These are phyloP conservation scores for Casuarina cunninghamiana DNA, from an alignment of 306 rosid species.

Conservation along the genomic window DNA sequence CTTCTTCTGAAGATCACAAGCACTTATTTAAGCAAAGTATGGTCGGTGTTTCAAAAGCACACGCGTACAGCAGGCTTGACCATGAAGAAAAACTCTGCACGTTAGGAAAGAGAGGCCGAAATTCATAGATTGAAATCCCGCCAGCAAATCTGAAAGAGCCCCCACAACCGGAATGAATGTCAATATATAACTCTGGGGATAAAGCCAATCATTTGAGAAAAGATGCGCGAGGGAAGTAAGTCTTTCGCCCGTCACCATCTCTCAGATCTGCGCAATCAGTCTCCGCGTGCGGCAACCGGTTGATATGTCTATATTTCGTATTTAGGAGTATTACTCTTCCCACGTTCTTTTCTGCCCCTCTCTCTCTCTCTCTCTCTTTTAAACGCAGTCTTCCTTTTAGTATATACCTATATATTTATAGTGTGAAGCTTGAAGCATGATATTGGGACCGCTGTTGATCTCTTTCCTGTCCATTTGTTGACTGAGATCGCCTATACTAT, in stretches of 20 bases:
- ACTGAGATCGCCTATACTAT: too few species aligned
- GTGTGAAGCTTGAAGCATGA: too few species aligned
- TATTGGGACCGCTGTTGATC: too few species aligned
- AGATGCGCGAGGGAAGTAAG: background rate
- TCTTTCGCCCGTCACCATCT: background rate
- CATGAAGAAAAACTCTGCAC: background rate
- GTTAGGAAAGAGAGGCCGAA: background rate
- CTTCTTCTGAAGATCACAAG: too few species aligned
- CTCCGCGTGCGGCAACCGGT: background rate
- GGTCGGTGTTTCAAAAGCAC: background rate
- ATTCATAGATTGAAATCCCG: background rate
- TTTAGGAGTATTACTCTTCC: too few species aligned
- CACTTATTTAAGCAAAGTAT: background rate
- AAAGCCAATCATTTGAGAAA: conserved; percentile 1
- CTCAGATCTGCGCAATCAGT: background rate
- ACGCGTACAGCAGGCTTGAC: background rate
- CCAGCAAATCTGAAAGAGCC: background rate
- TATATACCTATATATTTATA: too few species aligned
- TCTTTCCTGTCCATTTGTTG: too few species aligned
- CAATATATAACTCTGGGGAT: background rate
- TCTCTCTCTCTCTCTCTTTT: too few species aligned
- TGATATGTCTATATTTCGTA: background rate
- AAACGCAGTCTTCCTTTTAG: too few species aligned
- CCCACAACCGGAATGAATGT: background rate
- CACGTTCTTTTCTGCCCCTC: too few species aligned